phyloP scores from a whole-genome alignment of 495 filamentous ascomycete species.

The Rostrohypoxylon terebratum region DNA sequence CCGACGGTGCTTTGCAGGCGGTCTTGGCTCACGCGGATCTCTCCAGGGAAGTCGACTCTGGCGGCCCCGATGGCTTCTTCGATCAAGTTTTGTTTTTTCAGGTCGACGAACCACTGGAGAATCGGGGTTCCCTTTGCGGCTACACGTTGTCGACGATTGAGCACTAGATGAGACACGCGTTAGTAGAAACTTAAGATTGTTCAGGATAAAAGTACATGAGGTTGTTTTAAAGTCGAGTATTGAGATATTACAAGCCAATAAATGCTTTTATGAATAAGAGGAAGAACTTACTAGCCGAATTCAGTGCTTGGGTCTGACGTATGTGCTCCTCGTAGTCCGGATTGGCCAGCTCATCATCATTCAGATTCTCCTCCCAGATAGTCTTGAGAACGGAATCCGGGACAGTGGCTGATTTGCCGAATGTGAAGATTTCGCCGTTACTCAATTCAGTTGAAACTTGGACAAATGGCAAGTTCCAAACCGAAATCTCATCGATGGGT shows the following conservation, averaged over 20 bases:
- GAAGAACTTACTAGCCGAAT: neutral
- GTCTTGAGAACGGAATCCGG: too few relatives aligned
- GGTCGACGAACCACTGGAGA: neutral
- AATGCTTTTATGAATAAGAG: too few relatives aligned
- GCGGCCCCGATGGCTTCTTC: neutral
- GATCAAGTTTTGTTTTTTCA: neutral
- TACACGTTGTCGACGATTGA: neutral
- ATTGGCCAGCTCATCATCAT: too few relatives aligned
- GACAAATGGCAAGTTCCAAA: too few relatives aligned
- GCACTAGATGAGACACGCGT: neutral
- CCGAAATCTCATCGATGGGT: too few relatives aligned
- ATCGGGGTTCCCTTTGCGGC: neutral
- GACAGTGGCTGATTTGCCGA: too few relatives aligned
- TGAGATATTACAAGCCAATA: too few relatives aligned
- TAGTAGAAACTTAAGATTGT: neutral
- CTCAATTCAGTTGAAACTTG: too few relatives aligned
- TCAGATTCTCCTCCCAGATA: too few relatives aligned
- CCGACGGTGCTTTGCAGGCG: neutral
- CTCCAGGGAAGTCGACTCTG: neutral
- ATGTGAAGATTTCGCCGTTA: too few relatives aligned
- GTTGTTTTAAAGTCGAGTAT: too few relatives aligned
- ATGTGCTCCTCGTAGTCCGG: neutral
- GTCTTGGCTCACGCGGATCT: neutral
- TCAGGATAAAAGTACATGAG: neutral
- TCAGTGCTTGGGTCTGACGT: neutral